Conservation (phyloP, 768 basidiomycete genomes). For the Mrakia hoshinonis region DNA sequence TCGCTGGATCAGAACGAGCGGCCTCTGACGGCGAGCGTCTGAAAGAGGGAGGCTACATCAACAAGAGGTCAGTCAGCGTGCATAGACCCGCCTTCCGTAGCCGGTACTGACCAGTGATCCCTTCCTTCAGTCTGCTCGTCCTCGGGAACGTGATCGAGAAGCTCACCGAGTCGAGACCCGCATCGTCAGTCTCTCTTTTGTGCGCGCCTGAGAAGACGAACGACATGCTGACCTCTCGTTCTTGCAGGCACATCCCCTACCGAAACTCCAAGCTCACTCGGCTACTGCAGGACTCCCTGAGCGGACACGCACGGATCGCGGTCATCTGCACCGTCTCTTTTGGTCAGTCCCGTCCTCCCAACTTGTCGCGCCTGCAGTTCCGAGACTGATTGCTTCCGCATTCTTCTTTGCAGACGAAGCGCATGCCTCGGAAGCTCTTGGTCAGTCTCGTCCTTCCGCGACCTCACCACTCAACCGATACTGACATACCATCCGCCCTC, state of each 20-base stretch:
- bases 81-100: conserved; percentile 7
- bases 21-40: conserved; percentile 39
- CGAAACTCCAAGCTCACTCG: conserved; percentile 42
- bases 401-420: conserved; percentile 34
- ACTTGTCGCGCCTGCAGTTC: not conserved
- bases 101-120: not conserved
- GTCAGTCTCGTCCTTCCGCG: not conserved
- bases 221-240: not conserved
- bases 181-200: conserved; percentile 29
- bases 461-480: not conserved
- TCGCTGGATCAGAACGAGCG: conserved; percentile 42
- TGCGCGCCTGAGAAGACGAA: not conserved
- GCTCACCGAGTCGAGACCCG: conserved; percentile 37
- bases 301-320: conserved; percentile 41
- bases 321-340: conserved; percentile 40
- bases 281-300: conserved; percentile 40
- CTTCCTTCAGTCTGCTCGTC: conserved; percentile 34
- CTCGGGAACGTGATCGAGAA: conserved; percentile 39
- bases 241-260: conserved; percentile 38
- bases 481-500: not conserved
- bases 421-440: conserved; percentile 39
- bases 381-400: not conserved
- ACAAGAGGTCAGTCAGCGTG: conserved; percentile 35
- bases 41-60: conserved; percentile 42
- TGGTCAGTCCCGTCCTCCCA: not conserved